Conservation (phyloP, 2,329 filamentous ascomycete species). For the Microdochium bolleyi region DNA sequence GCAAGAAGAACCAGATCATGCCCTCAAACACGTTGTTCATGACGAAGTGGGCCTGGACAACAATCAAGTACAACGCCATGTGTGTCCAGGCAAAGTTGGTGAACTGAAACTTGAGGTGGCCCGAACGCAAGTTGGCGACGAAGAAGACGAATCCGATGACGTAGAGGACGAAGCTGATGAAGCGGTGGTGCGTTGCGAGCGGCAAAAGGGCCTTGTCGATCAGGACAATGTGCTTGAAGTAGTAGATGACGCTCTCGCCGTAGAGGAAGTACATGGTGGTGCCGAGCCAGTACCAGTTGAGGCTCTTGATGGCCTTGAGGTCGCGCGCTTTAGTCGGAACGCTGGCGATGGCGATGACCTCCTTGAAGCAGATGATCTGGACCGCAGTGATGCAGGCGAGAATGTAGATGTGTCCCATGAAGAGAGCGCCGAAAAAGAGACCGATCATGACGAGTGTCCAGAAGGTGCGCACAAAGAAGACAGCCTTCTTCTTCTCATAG, state of each 20-base stretch:
- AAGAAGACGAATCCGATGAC: conserved; percentile 99
- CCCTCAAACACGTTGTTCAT: conserved; percentile 99
- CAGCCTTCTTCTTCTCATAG: conserved; percentile 98
- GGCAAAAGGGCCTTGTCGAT: conserved; percentile 90
- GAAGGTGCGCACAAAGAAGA: conserved; percentile 92
- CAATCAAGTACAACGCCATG: conserved; percentile 96
- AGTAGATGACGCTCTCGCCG: conserved; percentile 98
- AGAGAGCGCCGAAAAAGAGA: conserved; percentile 84
- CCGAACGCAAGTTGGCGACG: conserved; percentile 86
- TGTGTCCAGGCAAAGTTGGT: conserved; percentile 99
- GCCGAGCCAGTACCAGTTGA: conserved; percentile 99
- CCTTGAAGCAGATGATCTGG: conserved; percentile 97
- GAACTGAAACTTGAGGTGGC: conserved; percentile 97
- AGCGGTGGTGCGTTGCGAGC: conserved; percentile 92
- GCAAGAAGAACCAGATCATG: conserved; percentile 99
- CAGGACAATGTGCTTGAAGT: conserved; percentile 97
- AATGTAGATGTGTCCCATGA: conserved; percentile 96
- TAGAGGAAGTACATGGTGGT: conserved; percentile 99
- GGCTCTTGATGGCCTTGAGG: conserved; percentile 85
- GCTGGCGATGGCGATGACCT: conserved; percentile 96
- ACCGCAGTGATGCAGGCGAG: conserved; percentile 87
- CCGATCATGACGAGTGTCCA: conserved; percentile 98
- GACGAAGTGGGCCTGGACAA: conserved; percentile 96
- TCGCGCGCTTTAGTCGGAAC: conserved; percentile 87
- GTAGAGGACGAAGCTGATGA: conserved; percentile 98